These are phyloP conservation scores for Cryptosporidium meleagridis DNA, from an alignment of 169 alveolate species.

Conservation along the genomic window DNA sequence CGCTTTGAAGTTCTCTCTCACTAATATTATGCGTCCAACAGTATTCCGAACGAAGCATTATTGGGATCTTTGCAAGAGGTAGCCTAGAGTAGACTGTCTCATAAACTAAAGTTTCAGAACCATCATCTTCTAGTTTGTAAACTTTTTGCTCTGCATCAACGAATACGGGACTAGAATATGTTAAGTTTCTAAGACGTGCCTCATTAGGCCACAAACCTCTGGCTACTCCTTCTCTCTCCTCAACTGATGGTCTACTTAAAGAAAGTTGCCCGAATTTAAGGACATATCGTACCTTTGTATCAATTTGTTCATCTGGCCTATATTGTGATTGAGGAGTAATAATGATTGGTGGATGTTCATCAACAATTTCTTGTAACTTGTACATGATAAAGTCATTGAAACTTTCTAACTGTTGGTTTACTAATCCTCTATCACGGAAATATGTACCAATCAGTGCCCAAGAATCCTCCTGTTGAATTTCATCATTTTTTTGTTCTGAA, in stretches of 20 bases:
- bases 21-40: constrained; percentile 92
- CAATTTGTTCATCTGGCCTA: constrained; percentile 86
- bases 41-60: constrained; percentile 95
- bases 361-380: constrained; percentile 95
- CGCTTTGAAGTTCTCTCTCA: constrained; percentile 90
- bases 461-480: constrained; percentile 87
- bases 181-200: constrained; percentile 95
- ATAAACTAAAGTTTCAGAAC: constrained; percentile 79
- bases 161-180: constrained; percentile 89
- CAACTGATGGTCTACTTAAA: constrained; percentile 91
- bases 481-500: constrained; percentile 76
- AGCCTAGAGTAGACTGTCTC: constrained; percentile 88
- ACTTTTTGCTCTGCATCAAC: constrained; percentile 89
- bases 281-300: constrained; percentile 86
- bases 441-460: constrained; percentile 89
- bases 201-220: constrained; percentile 95
- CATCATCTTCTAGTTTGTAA: constrained; percentile 83
- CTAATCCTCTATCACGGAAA: constrained; percentile 93
- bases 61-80: constrained; percentile 94
- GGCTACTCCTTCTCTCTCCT: constrained; percentile 91
- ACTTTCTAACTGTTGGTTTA: constrained; percentile 95
- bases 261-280: constrained; percentile 93
- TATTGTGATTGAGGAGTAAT: constrained; percentile 90
- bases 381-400: constrained; percentile 94
- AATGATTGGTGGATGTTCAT: constrained; percentile 92